phyloP scores from a whole-genome alignment of 768 basidiomycete genomes.

The Auricularia cornea region DNA sequence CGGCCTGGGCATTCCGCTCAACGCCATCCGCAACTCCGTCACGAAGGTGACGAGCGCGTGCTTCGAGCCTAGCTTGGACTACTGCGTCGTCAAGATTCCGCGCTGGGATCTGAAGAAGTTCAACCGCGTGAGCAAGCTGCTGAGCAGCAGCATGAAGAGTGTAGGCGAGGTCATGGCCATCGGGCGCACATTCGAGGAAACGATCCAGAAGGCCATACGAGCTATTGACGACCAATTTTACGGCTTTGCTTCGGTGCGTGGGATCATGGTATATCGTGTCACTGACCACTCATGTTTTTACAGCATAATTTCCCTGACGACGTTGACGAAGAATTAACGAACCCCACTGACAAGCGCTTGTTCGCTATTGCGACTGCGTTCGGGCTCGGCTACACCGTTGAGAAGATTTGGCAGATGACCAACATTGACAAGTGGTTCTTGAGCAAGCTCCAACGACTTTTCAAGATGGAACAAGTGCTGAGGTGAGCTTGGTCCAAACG shows the following conservation, averaged over 20 bases:
- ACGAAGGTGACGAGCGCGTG: conserved; percentile 95
- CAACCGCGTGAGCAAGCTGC: conserved; percentile 77
- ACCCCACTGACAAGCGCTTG: conserved; percentile 94
- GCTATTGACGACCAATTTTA: conserved; percentile 92
- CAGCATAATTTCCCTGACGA: conserved; percentile 82
- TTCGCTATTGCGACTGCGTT: conserved; percentile 95
- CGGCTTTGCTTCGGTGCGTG: conserved; percentile 77
- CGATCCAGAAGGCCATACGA: conserved; percentile 94
- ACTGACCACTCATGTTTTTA: neutral
- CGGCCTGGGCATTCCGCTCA: conserved; percentile 92
- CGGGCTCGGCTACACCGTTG: conserved; percentile 85
- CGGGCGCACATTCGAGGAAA: conserved; percentile 96
- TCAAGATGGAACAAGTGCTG: conserved; percentile 67
- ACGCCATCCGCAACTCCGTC: conserved; percentile 96
- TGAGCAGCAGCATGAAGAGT: conserved; percentile 97
- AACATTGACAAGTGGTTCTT: conserved; percentile 99
- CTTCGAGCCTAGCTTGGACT: conserved; percentile 97
- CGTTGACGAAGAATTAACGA: conserved; percentile 85
- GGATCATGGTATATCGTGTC: neutral
- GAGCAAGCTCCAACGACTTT: conserved; percentile 76
- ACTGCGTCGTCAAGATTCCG: conserved; percentile 96
- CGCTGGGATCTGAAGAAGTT: conserved; percentile 99
- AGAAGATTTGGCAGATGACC: conserved; percentile 96
- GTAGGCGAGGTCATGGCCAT: conserved; percentile 99
- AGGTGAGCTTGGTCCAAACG: conserved; percentile 66